These are phyloP conservation scores for Cornus florida DNA, from an alignment of 148 eudicot genomes.

Conservation along the genomic window DNA sequence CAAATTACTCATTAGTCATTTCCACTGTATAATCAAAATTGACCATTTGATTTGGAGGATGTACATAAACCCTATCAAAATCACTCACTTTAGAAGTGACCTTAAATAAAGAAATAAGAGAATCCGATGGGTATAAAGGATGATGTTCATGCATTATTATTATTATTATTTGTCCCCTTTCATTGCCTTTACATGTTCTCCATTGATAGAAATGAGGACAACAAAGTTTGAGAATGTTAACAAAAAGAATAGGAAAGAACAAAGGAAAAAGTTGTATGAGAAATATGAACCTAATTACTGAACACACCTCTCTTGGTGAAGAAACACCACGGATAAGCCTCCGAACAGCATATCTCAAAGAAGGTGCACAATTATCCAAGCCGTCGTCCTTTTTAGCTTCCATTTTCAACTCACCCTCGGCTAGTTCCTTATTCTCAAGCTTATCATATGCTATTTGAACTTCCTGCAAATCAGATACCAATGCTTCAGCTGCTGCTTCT, in stretches of 20 bases:
- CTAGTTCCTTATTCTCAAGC: constrained; percentile 41
- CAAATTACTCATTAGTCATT: neutral
- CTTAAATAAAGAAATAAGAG: neutral
- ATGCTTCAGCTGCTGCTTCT: constrained; percentile 69
- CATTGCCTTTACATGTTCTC: neutral
- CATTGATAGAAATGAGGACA: neutral
- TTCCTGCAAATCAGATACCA: constrained; percentile 65
- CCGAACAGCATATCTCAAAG: constrained; percentile 82
- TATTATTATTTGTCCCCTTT: neutral
- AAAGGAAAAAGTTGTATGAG: neutral
- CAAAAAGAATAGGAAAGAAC: neutral
- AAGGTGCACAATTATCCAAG: constrained; percentile 77
- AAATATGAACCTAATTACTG: neutral
- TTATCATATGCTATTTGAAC: constrained; percentile 69
- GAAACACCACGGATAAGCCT: constrained; percentile 94
- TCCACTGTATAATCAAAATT: neutral
- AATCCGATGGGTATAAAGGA: neutral
- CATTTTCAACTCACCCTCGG: constrained; percentile 50
- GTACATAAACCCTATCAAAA: neutral
- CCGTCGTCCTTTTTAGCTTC: constrained; percentile 96
- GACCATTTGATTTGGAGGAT: neutral
- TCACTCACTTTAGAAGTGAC: neutral
- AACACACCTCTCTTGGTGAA: constrained; percentile 77
- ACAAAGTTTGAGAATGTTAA: neutral
- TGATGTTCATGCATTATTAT: neutral